Base-by-base conservation (phyloP, 1,284 basidiomycete species). In the Moesziomyces sp. region DNA sequence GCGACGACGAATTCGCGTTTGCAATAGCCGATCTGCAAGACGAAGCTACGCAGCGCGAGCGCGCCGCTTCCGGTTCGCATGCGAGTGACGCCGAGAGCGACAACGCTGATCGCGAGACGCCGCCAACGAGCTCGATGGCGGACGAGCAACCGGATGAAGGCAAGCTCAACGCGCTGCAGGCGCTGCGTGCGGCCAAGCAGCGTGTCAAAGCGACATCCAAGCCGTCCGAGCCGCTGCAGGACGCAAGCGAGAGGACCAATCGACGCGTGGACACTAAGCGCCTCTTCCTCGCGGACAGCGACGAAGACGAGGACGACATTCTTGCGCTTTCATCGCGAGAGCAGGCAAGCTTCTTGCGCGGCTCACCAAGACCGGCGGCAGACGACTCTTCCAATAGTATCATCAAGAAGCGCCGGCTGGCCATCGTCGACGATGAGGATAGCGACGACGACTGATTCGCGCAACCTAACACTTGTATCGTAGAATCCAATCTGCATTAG, bases 1-100 rank as follows among this genome's bases (percentile, higher is more conserved):
- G 78, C 43, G 79, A 82, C 60, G 81, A 80, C 51, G 81, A 81
- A 48, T 69, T 77, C 26, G 77, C 72, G 8, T 75, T 77, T 38
- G 76, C 72, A 11, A 50, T 70, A 51, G 70, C 43, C 30, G 67
- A 64, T 34, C 21, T 56, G 23, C 16, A 57, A 23, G 24, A 59
- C 45, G 57, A 59, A 7, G 40, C 50, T 9, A 46, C 46, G 8
- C 59, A 46, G 30, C n/a, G 48, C 18, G 19, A 38, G 21, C 30
- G 11, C 19, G 28, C 49, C 9, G 49, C 28, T 23, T 46, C 24
- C 34, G 30, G 48, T 44, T 55, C 58, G 4, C 50, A 52, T 44
- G 49, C 54, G 14, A 58, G 52, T 24, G 35, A 43, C 18, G 51
- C 14, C 19, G 59, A 56, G 28, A 40, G 24, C 35, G 38, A 34